Evolutionary conservation across 2,329 filamentous ascomycete species (phyloP).

Genomic region (Paramyrothecium roridum): DNA sequence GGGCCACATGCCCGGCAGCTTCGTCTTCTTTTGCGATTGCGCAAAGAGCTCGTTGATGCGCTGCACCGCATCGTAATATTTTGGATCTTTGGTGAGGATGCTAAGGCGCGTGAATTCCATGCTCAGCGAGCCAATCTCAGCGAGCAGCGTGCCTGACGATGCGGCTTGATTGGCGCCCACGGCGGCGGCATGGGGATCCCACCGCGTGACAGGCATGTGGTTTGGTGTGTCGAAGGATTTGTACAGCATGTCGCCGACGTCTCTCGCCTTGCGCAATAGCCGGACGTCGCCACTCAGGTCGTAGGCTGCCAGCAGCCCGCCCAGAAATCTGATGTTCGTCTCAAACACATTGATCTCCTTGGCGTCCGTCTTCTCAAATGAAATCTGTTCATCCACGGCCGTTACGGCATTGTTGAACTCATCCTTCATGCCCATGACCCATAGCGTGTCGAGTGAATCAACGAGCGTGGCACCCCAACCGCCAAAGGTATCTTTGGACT

Average conservation of each 20-base stretch:
- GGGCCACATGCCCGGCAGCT: slow-evolving; percentile 61
- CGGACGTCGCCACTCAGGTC: slow-evolving; percentile 56
- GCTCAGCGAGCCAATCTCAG: slow-evolving; percentile 50
- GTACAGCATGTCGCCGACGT: slow-evolving; percentile 61
- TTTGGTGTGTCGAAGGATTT: slow-evolving; percentile 64
- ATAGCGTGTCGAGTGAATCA: slow-evolving; percentile 61
- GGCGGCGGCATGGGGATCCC: slow-evolving; percentile 38
- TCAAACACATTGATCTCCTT: slow-evolving; percentile 54
- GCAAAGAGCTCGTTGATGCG: slow-evolving; percentile 55
- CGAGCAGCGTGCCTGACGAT: slow-evolving; percentile 17
- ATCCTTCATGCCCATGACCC: slow-evolving; percentile 62
- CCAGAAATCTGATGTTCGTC: slow-evolving; percentile 65
- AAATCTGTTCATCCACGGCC: slow-evolving; percentile 55
- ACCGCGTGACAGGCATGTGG: slow-evolving; percentile 52
- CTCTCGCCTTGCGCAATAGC: slow-evolving; percentile 56
- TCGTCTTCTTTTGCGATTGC: slow-evolving; percentile 47
- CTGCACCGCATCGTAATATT: slow-evolving; percentile 59
- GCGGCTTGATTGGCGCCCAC: slow-evolving; percentile 28
- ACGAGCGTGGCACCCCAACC: slow-evolving; percentile 63
- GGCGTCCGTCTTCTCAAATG: slow-evolving; percentile 31
- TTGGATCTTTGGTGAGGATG: slow-evolving; percentile 56
- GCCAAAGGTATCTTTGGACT: slow-evolving; percentile 49
- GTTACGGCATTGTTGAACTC: slow-evolving; percentile 61
- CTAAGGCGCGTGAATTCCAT: slow-evolving; percentile 62
- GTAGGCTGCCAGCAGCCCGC: slow-evolving; percentile 63